phyloP scores from a whole-genome alignment of 2,329 filamentous ascomycete species.

The Periconia digitata region DNA sequence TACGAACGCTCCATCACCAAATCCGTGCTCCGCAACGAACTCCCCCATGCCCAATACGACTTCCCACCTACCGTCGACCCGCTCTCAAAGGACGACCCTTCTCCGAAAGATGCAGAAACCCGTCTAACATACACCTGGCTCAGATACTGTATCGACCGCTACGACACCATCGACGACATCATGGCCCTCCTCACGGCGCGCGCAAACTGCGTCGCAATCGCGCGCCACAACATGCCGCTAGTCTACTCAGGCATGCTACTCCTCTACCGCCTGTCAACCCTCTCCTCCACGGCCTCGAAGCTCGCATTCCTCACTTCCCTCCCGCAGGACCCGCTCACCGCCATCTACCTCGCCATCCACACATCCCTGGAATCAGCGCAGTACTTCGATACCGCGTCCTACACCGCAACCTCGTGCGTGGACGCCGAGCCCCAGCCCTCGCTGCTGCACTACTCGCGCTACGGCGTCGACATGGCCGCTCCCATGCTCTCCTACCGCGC shows the following conservation, averaged over 20 bases:
- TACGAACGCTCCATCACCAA: conserved; percentile 31
- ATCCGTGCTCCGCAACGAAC: conserved; percentile 24
- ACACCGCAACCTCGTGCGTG: too few species aligned
- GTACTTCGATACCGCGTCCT: conserved; percentile 32
- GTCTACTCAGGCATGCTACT: conserved; percentile 31
- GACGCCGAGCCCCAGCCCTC: too few species aligned
- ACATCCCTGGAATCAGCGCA: conserved; percentile 31
- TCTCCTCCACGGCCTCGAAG: conserved; percentile 1
- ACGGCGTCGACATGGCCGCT: conserved; percentile 32
- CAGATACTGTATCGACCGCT: conserved; percentile 26
- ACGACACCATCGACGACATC: conserved; percentile 33
- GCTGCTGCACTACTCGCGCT: conserved; percentile 33
- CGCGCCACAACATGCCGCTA: conserved; percentile 26
- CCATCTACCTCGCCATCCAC: conserved; percentile 32
- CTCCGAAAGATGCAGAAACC: background rate
- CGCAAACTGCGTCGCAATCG: conserved; percentile 27
- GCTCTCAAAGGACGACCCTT: too few species aligned
- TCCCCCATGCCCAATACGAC: conserved; percentile 30
- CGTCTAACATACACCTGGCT: conserved; percentile 30
- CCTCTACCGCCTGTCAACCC: conserved; percentile 26
- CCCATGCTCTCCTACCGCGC: conserved; percentile 30
- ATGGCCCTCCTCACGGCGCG: conserved; percentile 31
- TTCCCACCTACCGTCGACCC: too few species aligned
- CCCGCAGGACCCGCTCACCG: conserved; percentile 10
- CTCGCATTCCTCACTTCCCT: background rate